These are phyloP conservation scores for Leccinum variabile DNA, from an alignment of 1,284 basidiomycete genomes.

Conservation along the genomic window DNA sequence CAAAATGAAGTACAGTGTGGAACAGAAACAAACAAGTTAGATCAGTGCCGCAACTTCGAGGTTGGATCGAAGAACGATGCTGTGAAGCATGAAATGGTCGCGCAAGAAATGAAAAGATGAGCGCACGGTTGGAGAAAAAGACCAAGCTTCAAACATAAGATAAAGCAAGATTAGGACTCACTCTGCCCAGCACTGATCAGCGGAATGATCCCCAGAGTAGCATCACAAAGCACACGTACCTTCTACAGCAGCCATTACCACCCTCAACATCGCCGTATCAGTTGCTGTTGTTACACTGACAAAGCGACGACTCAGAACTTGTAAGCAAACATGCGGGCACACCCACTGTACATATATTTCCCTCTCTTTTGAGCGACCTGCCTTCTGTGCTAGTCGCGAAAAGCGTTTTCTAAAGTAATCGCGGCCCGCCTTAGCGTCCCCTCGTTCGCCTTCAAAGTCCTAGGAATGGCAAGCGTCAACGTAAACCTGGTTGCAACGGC, in stretches of 20 bases:
- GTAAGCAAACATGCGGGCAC: slow-evolving; percentile 1
- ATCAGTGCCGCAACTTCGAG: slow-evolving; percentile 59
- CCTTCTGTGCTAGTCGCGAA: slow-evolving; percentile 77
- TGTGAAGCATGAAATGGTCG: slow-evolving; percentile 32
- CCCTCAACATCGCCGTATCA: slow-evolving; percentile 86
- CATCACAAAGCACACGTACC: slow-evolving; percentile 48
- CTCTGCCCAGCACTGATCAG: slow-evolving; percentile 48
- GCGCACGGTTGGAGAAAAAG: slow-evolving; percentile 33
- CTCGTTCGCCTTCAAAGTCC: slow-evolving; percentile 75
- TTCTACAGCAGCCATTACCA: slow-evolving; percentile 94
- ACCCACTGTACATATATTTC: slow-evolving; percentile 90
- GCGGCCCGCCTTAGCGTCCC: slow-evolving; percentile 73
- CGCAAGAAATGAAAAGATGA: slow-evolving; percentile 32
- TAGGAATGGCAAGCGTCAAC: slow-evolving; percentile 29
- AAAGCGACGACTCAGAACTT: slow-evolving; percentile 3
- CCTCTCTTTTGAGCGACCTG: slow-evolving; percentile 79
- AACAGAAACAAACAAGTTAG: slow-evolving; percentile 34
- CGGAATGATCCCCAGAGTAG: slow-evolving; percentile 5
- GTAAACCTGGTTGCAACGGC: neutral
- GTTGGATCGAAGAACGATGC: slow-evolving; percentile 60
- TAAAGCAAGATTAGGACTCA: slow-evolving; percentile 54
- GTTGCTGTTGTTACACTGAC: slow-evolving; percentile 88
- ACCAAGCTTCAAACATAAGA: slow-evolving; percentile 17
- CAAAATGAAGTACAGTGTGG: slow-evolving; percentile 15
- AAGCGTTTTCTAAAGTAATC: slow-evolving; percentile 92